phyloP scores from a whole-genome alignment of 768 basidiomycete genomes.

The Mycena vitilis region DNA sequence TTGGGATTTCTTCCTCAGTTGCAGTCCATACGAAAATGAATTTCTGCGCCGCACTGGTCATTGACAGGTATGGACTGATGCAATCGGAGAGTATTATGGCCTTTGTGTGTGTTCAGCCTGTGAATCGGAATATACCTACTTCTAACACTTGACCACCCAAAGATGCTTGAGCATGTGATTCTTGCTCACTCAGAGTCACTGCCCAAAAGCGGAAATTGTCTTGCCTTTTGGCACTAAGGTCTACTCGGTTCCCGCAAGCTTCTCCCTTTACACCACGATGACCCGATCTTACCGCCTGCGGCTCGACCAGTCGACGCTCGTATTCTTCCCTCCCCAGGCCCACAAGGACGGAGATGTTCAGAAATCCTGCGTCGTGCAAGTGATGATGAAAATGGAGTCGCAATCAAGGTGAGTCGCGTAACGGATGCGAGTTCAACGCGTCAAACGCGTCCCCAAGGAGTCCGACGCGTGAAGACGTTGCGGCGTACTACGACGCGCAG shows the following conservation, averaged over 20 bases:
- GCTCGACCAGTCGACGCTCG: slow-evolving; percentile 25
- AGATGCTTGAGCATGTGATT: neutral
- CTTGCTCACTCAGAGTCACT: neutral
- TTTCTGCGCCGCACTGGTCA: no score
- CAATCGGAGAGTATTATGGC: no score
- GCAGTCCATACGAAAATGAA: no score
- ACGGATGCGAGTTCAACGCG: neutral
- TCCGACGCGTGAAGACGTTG: slow-evolving; percentile 30
- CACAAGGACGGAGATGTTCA: neutral
- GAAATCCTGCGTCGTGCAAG: slow-evolving; percentile 27
- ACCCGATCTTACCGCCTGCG: slow-evolving; percentile 11
- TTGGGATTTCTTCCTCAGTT: no score
- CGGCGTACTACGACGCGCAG: slow-evolving; percentile 28
- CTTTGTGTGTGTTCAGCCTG: no score
- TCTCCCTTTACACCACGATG: slow-evolving; percentile 10
- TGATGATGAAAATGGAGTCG: slow-evolving; percentile 24
- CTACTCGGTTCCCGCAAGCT: neutral
- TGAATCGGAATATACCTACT: no score
- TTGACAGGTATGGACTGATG: no score
- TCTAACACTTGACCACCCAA: no score
- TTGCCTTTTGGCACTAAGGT: slow-evolving; percentile 3
- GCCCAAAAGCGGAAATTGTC: neutral
- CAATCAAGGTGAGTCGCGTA: slow-evolving; percentile 11
- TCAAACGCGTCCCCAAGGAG: neutral
- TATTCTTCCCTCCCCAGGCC: slow-evolving; percentile 28